A percentile compares a stretch with the other conserved stretches of the same genome.
Evolutionary conservation across 164 flowering plant genomes (phyloP).

Genomic region (Chimonanthus praecox): DNA sequence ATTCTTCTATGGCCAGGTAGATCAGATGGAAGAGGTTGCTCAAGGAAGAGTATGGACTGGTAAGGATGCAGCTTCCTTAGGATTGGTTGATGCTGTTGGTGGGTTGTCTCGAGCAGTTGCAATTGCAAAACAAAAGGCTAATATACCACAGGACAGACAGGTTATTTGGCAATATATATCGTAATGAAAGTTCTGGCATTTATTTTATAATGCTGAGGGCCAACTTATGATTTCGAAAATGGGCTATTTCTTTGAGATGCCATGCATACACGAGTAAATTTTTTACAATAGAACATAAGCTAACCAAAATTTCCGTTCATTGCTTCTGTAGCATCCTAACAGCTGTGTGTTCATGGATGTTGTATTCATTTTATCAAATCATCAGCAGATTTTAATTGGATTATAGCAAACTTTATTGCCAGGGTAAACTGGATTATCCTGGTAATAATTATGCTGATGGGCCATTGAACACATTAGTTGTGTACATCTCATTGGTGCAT

Average conservation of each 20-base stretch:
- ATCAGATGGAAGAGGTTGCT: constrained; percentile 85
- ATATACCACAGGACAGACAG: constrained; percentile 68
- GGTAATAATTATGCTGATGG: background rate
- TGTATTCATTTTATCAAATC: no score
- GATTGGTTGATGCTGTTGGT: constrained; percentile 92
- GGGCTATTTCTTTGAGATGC: background rate
- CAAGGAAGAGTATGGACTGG: constrained; percentile 99
- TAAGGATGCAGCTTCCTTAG: constrained; percentile 78
- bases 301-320: background rate
- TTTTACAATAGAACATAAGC: background rate
- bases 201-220: background rate
- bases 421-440: background rate
- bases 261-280: background rate
- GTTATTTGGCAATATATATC: constrained; percentile 17
- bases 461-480: background rate
- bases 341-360: background rate
- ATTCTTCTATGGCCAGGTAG: constrained; percentile 39
- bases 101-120: constrained; percentile 87
- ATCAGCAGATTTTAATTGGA: no score
- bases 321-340: background rate
- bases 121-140: constrained; percentile 84
- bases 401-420: background rate
- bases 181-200: background rate
- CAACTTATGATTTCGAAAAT: no score
- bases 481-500: background rate